Evolutionary conservation across 2,329 filamentous ascomycete genomes (phyloP), one percentile per base, ranked within the genome.

Genomic region (Colletotrichum lentis): DNA sequence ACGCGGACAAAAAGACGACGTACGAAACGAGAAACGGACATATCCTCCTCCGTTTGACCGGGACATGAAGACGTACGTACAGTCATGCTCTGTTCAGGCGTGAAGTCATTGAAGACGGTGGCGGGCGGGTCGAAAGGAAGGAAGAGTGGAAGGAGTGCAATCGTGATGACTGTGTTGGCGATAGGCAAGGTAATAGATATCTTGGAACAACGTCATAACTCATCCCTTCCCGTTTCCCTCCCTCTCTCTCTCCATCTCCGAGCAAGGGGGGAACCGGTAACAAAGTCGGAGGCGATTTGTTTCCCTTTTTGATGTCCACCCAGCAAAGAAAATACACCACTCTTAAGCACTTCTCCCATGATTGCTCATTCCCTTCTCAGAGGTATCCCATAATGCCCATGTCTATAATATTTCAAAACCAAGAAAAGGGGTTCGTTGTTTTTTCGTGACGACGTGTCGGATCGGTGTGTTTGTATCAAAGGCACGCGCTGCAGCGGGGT

Each of bases 361-460:
- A 18, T 27, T 39, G 37, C 35, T 37, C 46, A 37, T 24, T 43
- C 50, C 49, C 24, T 50, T n/a, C 55, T 59, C 55, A 22, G 49
- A 65, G 47, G 43, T 60, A 55, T 52, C 43, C 49, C 41, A 27
- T 64, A 14, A 44, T 64, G 49, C 65, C 62, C 65, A 50, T 49
- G 57, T 68, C 64, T 60, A 65, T 68, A 67, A 50, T 20, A 52
- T 27, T 31, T 27, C 22, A 47, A 43, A 54, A 43, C 46, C 58
- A 44, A 47, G 63, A 53, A 54, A 50, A 41, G 20, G 22, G 50
- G 11, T 54, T 56, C 39, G 43, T 47, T 58, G 55, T 61, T 58
- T 66, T 27, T 69, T 67, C 67, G 53, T 69, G 57, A 67, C 56
- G 52, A 67, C 63, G 57, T 69, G 10, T 50, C 35, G 43, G 43